A percentile compares a stretch with the other conserved stretches of the same genome.
These are phyloP conservation scores for Trichoderma koningiopsis DNA, from an alignment of 2,329 filamentous ascomycete genomes.

Conservation along the genomic window DNA sequence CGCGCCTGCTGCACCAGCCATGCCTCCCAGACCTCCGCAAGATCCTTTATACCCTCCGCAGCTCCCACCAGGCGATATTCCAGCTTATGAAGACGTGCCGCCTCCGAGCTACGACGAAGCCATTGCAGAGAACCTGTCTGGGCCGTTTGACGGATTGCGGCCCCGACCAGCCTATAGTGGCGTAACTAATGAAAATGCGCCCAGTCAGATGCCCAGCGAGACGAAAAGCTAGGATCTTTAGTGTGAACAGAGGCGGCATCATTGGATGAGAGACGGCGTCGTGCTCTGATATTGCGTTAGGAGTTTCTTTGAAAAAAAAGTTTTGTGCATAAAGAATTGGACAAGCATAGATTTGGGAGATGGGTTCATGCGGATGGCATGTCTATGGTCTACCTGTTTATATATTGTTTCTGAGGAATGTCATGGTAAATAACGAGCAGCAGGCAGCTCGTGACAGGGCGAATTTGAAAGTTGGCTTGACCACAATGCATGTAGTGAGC, in stretches of 20 bases:
- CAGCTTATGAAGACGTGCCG: conserved; percentile 74
- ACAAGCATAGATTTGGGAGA: conserved; percentile 2
- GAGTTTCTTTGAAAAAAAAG: neutral
- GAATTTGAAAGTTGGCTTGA: neutral
- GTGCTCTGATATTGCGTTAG: neutral
- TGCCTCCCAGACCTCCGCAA: conserved; percentile 37
- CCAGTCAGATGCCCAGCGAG: conserved; percentile 49
- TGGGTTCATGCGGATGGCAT: neutral
- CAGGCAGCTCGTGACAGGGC: neutral
- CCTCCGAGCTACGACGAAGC: conserved; percentile 95
- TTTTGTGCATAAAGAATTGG: neutral
- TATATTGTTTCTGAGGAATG: neutral
- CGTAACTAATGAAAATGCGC: conserved; percentile 62
- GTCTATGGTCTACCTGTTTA: neutral
- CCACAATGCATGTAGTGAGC: neutral
- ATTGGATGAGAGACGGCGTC: no score
- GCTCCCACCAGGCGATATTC: conserved; percentile 47
- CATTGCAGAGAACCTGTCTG: conserved; percentile 72
- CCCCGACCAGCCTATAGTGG: conserved; percentile 69
- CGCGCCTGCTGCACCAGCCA: conserved; percentile 30
- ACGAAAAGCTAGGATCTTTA: conserved; percentile 37
- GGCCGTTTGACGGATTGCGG: conserved; percentile 64
- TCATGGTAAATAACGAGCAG: neutral
- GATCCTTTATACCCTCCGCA: conserved; percentile 63
- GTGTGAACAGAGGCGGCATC: neutral